These are phyloP conservation scores for Cryphonectria carpinicola DNA, from an alignment of 2,329 filamentous ascomycete species.

Conservation along the genomic window DNA sequence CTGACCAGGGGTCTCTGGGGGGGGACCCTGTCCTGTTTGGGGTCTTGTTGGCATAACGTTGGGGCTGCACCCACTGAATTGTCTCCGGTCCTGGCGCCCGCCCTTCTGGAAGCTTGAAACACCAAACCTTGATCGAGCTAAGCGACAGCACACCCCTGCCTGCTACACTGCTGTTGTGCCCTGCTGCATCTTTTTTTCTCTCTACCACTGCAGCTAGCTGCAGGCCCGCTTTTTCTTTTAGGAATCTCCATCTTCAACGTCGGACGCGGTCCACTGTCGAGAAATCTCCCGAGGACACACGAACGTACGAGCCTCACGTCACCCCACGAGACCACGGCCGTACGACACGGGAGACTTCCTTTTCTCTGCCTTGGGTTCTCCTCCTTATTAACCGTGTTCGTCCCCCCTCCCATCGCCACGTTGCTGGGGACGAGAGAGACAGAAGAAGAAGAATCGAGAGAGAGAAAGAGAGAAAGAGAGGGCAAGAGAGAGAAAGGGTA, in stretches of 20 bases:
- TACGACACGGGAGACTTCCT: constrained; percentile 18
- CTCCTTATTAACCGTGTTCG: not conserved
- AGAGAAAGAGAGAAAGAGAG: not conserved
- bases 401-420: not conserved
- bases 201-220: not conserved
- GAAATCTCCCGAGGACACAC: constrained; percentile 9
- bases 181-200: not conserved
- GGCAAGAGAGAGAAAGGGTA: not conserved
- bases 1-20: not conserved
- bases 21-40: not conserved
- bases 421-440: not conserved
- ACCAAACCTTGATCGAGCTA: constrained; percentile 1
- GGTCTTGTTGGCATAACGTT: not conserved
- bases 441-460: not conserved
- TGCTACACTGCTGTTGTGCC: not conserved
- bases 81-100: not conserved
- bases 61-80: not conserved
- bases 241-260: constrained; percentile 14
- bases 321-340: constrained; percentile 12
- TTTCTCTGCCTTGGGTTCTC: not conserved
- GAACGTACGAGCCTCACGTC: constrained; percentile 21
- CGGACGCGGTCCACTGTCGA: constrained; percentile 18
- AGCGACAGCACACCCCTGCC: not conserved
- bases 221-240: constrained; percentile 8
- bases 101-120: not conserved